phyloP scores from a whole-genome alignment of 495 filamentous ascomycete species.

The Penicillium verhagenii region DNA sequence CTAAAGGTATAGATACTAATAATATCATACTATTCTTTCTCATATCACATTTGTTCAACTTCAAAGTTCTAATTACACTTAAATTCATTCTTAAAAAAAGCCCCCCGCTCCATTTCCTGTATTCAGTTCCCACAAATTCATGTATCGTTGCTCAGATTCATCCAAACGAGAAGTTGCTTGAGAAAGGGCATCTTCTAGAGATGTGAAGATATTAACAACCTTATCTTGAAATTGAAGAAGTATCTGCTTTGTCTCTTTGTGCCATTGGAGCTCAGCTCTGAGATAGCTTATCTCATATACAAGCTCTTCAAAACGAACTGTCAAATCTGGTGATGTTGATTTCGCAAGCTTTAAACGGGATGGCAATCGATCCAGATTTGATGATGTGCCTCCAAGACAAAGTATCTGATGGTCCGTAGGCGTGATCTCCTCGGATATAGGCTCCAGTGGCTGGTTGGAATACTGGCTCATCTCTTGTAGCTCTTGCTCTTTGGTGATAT shows the following conservation, averaged over 20 bases:
- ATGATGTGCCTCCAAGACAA: not conserved
- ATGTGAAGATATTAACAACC: slow-evolving; percentile 5
- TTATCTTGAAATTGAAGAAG: slow-evolving; percentile 11
- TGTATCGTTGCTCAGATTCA: slow-evolving; percentile 13
- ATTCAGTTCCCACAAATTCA: slow-evolving; percentile 10
- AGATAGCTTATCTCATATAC: slow-evolving; percentile 20
- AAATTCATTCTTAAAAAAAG: too few relatives aligned
- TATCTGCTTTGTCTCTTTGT: slow-evolving; percentile 18
- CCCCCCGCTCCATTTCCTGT: not conserved
- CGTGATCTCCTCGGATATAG: not conserved
- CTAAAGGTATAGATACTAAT: too few relatives aligned
- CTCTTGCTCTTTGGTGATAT: not conserved
- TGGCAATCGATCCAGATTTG: not conserved
- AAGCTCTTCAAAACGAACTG: not conserved
- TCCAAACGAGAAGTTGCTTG: slow-evolving; percentile 5
- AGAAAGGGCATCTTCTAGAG: slow-evolving; percentile 12
- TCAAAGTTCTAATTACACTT: too few relatives aligned
- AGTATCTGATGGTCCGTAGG: not conserved
- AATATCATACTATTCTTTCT: too few relatives aligned
- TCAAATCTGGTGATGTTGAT: not conserved
- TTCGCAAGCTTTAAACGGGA: not conserved
- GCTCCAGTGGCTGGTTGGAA: not conserved
- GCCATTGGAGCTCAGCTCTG: slow-evolving; percentile 16
- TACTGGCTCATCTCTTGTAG: not conserved
- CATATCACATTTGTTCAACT: too few relatives aligned